Conservation (phyloP, 495 filamentous ascomycete genomes). For the Aspergillus cavernicola region DNA sequence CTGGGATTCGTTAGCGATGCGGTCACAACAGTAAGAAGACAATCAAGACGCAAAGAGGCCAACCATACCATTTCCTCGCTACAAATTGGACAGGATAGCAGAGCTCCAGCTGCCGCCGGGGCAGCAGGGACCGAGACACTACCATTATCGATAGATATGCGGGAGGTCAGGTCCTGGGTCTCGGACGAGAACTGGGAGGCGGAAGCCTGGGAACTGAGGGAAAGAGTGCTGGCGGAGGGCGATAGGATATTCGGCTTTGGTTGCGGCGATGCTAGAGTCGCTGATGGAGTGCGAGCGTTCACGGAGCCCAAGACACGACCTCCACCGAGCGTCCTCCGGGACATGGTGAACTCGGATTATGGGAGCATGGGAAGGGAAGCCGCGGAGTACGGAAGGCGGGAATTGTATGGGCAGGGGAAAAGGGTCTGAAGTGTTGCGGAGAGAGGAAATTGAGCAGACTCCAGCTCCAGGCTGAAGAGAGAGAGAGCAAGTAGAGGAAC, state of each 20-base stretch:
- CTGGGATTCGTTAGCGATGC: conserved; percentile 37
- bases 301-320: conserved; percentile 84
- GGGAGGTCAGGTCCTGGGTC: conserved; percentile 55
- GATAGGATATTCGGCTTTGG: conserved; percentile 52
- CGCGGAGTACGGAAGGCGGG: conserved; percentile 15
- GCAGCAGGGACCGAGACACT: conserved; percentile 45
- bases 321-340: conserved; percentile 79
- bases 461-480: conserved; percentile 2
- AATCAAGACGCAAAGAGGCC: conserved; percentile 3
- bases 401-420: conserved; percentile 4
- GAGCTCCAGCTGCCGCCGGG: conserved; percentile 52
- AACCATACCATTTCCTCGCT: conserved; percentile 84
- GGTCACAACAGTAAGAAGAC: neutral
- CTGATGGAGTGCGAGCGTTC: conserved; percentile 68
- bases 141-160: conserved; percentile 54
- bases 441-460: neutral
- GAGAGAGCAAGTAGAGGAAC: neutral
- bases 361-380: conserved; percentile 37
- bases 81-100: conserved; percentile 90
- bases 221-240: conserved; percentile 56
- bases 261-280: conserved; percentile 51
- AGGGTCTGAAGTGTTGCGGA: neutral
- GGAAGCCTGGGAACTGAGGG: conserved; percentile 62
- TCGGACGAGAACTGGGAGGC: conserved; percentile 54
- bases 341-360: conserved; percentile 54